phyloP scores from a whole-genome alignment of 306 rosid species.

The Cyclanthera cordifolia region DNA sequence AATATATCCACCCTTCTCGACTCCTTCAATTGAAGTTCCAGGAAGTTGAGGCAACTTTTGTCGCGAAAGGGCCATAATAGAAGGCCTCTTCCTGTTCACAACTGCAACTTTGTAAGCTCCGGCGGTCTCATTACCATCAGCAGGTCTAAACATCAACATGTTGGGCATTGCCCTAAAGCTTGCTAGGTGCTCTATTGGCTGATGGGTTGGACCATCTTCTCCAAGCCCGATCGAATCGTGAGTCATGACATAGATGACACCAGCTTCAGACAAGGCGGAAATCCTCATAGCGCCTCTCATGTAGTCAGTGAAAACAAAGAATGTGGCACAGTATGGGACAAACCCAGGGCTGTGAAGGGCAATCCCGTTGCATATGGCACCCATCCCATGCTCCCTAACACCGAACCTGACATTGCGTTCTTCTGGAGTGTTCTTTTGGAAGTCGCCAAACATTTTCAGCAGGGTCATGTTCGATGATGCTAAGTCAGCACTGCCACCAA shows the following conservation, averaged over 20 bases:
- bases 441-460: slow-evolving; percentile 69
- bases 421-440: slow-evolving; percentile 76
- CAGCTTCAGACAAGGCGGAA: no score
- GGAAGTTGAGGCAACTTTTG: slow-evolving; percentile 74
- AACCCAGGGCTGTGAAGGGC: slow-evolving; percentile 90
- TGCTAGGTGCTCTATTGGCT: slow-evolving; percentile 90
- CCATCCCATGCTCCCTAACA: slow-evolving; percentile 96
- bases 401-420: slow-evolving; percentile 93
- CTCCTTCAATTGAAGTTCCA: slow-evolving; percentile 83
- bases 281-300: no score
- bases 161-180: slow-evolving; percentile 99
- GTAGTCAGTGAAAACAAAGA: slow-evolving; percentile 7
- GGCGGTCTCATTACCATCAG: slow-evolving; percentile 96
- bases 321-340: slow-evolving; percentile 91
- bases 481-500: slow-evolving; percentile 99
- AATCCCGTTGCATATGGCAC: slow-evolving; percentile 91
- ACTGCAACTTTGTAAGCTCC: slow-evolving; percentile 90
- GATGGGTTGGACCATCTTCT: slow-evolving; percentile 99
- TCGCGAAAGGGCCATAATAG: slow-evolving; percentile 90
- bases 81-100: slow-evolving; percentile 69
- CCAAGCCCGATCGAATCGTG: slow-evolving; percentile 68
- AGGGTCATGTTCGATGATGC: slow-evolving; percentile 99
- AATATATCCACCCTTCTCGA: slow-evolving; percentile 83
- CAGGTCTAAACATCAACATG: slow-evolving; percentile 90
- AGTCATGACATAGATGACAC: no score